A percentile compares a stretch with the other conserved stretches of the same genome.
Evolutionary conservation across 1,284 basidiomycete species (phyloP).

Genomic region (Chalciporus piperatoides): DNA sequence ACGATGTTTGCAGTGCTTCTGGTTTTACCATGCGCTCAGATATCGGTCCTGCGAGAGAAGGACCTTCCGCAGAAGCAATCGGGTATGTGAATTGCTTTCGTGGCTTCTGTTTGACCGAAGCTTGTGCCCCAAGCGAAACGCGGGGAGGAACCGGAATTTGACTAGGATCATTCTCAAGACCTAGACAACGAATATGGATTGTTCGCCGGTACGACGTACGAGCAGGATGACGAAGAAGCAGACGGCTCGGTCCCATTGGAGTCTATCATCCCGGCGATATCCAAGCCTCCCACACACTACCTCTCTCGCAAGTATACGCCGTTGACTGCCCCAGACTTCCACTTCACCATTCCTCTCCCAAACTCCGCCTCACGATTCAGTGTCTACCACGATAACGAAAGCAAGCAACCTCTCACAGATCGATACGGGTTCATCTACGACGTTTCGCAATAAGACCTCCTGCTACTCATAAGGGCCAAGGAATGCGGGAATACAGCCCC

Average conservation of each 20-base stretch:
- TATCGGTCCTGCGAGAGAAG: slow-evolving; percentile 97
- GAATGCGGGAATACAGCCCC: slow-evolving; percentile 75
- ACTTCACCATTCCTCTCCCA: slow-evolving; percentile 59
- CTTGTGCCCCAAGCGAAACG: slow-evolving; percentile 57
- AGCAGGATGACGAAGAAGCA: slow-evolving; percentile 97
- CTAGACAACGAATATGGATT: slow-evolving; percentile 97
- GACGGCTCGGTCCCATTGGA: too few species aligned
- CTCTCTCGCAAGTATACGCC: too few species aligned
- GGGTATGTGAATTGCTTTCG: too few species aligned
- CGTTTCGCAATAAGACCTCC: slow-evolving; percentile 75
- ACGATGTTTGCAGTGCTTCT: slow-evolving; percentile 63
- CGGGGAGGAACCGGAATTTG: slow-evolving; percentile 83
- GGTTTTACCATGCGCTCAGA: slow-evolving; percentile 98
- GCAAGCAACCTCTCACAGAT: slow-evolving; percentile 76
- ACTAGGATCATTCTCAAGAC: slow-evolving; percentile 91
- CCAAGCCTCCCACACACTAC: too few species aligned
- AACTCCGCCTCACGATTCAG: slow-evolving; percentile 54
- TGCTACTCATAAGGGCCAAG: slow-evolving; percentile 68
- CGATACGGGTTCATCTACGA: slow-evolving; percentile 96
- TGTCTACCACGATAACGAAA: slow-evolving; percentile 51
- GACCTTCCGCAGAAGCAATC: slow-evolving; percentile 77
- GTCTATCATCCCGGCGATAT: too few species aligned
- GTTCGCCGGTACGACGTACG: slow-evolving; percentile 94
- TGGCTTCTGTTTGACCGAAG: not conserved
- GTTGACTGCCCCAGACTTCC: too few species aligned